Base-by-base conservation (phyloP, 306 rosid genomes). In the Sicyos edulis region DNA sequence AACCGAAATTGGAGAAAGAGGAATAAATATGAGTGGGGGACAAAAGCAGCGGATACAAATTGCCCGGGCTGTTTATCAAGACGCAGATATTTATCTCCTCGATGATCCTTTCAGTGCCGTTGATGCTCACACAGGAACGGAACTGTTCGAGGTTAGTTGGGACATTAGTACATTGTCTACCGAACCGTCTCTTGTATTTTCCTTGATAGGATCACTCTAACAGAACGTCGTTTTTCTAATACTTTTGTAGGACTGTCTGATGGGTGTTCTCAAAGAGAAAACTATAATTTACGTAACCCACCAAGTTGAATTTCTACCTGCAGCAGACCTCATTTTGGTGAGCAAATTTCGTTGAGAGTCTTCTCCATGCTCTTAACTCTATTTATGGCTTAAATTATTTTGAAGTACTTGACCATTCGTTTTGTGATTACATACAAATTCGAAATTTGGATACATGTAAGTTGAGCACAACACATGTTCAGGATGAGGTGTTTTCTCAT, bases 251-350 rank as follows among this genome's bases (percentile, higher is more conserved):
- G 97, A 92, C 55, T 89, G 97, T 76, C 85, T 92, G 8, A 80
- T 92, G 97, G 97, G 97, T 62, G 86, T 85, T 76, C 96, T 93
- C 53, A 86, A 80, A 72, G 90, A 86, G 53, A 93, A 93, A 80
- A 90, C 98, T 7, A 77, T 82, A 57, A 82, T 93, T 67, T 93
- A 83, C 81, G 97, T 93, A 21, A 93, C 98, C 14, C 98, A 93
- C 67, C 98, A 93, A 84, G 98, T 93, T 15, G 98, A 93, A 83
- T 93, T 93, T 87, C 97, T 93, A 76, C 98, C 98, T 9, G 98
- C 92, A 70, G 98, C 98, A 65, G 97, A 93, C 76, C 82, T 85
- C 61, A 88, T 92, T 81, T 87, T 92, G 86, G 98, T 88, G 85
- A 85, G 81, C 57, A 71, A 68, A 40, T 14, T 34, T 19, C n/a